A percentile compares a stretch with the other conserved stretches of the same genome.
phyloP scores from a whole-genome alignment of 164 flowering plant species.

The Nymphaea thermarum region DNA sequence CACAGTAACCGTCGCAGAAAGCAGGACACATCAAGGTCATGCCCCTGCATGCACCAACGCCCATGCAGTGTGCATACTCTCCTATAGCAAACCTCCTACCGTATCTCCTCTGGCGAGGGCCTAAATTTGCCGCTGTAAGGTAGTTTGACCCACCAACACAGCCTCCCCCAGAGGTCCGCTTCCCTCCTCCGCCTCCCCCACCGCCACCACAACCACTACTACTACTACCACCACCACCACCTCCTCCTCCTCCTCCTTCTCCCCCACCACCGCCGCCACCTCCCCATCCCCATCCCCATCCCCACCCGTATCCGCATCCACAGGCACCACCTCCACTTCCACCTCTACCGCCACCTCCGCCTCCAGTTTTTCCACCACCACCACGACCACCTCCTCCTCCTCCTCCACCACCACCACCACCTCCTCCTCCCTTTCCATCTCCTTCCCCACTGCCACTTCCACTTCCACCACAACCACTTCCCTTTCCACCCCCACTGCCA shows the following conservation, averaged over 20 bases:
- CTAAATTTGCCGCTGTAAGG: neutral
- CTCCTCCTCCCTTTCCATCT: neutral
- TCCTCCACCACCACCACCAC: neutral
- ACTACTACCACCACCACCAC: neutral
- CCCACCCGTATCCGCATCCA: constrained; percentile 2
- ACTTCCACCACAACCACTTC: neutral
- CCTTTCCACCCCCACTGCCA: neutral
- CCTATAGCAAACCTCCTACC: constrained; percentile 1
- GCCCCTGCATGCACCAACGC: constrained; percentile 8
- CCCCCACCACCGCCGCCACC: neutral
- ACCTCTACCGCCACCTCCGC: neutral
- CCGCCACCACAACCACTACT: neutral
- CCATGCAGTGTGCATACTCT: constrained; percentile 12
- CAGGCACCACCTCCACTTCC: neutral
- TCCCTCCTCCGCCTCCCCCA: no score
- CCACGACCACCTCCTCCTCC: neutral
- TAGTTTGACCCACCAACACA: neutral
- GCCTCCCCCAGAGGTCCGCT: neutral
- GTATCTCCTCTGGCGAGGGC: neutral
- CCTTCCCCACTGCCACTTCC: neutral
- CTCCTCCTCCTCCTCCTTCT: neutral
- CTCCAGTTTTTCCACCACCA: neutral
- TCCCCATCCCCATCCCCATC: constrained; percentile 1
- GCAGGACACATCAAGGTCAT: constrained; percentile 8
- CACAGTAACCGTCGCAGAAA: constrained; percentile 8